Evolutionary conservation across 2,329 filamentous ascomycete genomes (phyloP).

Genomic region (Lachnellula suecica): DNA sequence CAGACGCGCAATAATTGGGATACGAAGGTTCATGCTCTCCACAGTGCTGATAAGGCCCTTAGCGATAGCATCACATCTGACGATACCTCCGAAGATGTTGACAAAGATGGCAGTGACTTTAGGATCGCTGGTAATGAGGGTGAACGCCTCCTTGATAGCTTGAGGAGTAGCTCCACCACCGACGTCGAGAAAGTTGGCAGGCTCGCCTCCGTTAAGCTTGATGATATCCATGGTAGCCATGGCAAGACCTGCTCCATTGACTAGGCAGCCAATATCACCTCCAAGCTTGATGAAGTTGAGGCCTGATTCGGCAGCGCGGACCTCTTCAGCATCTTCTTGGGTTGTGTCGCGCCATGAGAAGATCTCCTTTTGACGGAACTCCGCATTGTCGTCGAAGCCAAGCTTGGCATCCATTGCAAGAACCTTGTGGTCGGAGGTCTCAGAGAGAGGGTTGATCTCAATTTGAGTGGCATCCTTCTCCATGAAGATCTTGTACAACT

Average conservation of each 20-base stretch:
- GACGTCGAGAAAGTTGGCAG: constrained; percentile 98
- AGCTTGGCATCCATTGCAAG: constrained; percentile 99
- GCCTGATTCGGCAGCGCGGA: constrained; percentile 89
- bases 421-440: constrained; percentile 97
- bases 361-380: constrained; percentile 96
- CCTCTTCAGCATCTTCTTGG: constrained; percentile 96
- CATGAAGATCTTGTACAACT: constrained; percentile 97
- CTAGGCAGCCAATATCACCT: constrained; percentile 97
- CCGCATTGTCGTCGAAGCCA: constrained; percentile 97
- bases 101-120: constrained; percentile 99
- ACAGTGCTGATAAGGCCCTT: constrained; percentile 95
- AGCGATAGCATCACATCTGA: constrained; percentile 95
- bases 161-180: constrained; percentile 95
- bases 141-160: constrained; percentile 96
- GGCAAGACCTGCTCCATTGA: constrained; percentile 97
- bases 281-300: constrained; percentile 99
- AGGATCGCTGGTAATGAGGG: constrained; percentile 96
- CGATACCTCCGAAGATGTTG: constrained; percentile 99
- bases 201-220: constrained; percentile 95
- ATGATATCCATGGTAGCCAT: constrained; percentile 99
- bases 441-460: constrained; percentile 98
- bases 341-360: constrained; percentile 92
- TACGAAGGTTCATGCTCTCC: constrained; percentile 90
- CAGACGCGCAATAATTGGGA: constrained; percentile 93
- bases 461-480: constrained; percentile 99